Percentiles rank a stretch among this genome's conserved stretches.
Evolutionary conservation across 441 rosid genomes (phyloP).

Genomic region (Populus trichocarpa): DNA sequence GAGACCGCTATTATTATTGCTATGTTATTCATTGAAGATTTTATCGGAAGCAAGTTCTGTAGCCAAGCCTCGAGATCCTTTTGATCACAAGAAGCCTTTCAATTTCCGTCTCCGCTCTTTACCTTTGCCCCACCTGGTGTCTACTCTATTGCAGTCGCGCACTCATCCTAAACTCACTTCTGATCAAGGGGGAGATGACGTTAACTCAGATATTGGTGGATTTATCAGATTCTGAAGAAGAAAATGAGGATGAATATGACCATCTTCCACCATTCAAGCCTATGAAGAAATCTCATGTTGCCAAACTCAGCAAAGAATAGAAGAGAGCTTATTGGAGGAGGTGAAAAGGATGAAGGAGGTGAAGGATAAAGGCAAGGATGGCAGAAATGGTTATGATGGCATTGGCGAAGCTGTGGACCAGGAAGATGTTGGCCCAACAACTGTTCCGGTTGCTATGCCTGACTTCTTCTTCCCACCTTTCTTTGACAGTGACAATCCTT

Average conservation of each 20-base stretch:
- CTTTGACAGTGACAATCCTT: conserved; percentile 52
- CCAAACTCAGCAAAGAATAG: conserved; percentile 55
- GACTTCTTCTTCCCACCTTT: conserved; percentile 56
- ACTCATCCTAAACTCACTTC: conserved; percentile 71
- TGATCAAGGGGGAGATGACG: conserved; percentile 76
- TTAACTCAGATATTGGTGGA: conserved; percentile 57
- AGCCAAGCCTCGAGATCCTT: conserved; percentile 72
- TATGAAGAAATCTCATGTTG: conserved; percentile 52
- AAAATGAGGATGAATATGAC: conserved; percentile 45
- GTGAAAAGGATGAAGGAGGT: conserved; percentile 31
- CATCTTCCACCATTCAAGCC: conserved; percentile 75
- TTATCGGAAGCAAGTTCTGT: conserved; percentile 81
- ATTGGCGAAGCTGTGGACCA: conserved; percentile 29
- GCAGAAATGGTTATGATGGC: conserved; percentile 17
- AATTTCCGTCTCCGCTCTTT: conserved; percentile 79
- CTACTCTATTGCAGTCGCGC: conserved; percentile 88
- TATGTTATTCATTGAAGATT: conserved; percentile 76
- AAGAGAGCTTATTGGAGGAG: conserved; percentile 55
- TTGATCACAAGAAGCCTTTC: conserved; percentile 76
- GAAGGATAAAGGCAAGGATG: conserved; percentile 45
- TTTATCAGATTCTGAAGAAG: conserved; percentile 70
- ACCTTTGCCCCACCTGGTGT: conserved; percentile 82
- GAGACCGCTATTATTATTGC: conserved; percentile 73
- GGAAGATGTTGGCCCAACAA: conserved; percentile 39
- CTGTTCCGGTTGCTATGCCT: conserved; percentile 48